Evolutionary conservation across 352 stramenopile genomes (phyloP), one percentile per base, ranked within the genome.

Genomic region (Pythium scleroteichum): DNA sequence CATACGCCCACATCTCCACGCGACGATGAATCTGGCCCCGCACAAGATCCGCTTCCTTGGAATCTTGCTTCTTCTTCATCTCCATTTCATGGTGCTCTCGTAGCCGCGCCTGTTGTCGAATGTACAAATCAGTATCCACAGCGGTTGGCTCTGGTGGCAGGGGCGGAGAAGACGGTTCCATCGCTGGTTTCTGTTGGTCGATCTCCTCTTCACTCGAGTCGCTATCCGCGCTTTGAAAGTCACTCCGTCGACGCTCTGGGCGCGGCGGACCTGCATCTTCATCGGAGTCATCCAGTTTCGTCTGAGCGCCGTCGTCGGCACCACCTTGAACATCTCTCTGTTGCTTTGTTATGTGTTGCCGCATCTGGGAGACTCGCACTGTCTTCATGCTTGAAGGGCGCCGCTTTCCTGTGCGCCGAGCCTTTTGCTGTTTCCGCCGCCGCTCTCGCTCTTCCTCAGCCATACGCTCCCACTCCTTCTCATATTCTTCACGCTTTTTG

Each of bases 381-480:
- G 85, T 78, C 61, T 95, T 95, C 73, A 90, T 87, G 47, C 84
- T 93, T 16, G 81, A 81, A 7, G 86, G 86, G 23, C 86, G 77
- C 33, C 85, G 72, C 22, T 79, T 85, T 22, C 78, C 77, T 40
- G 75, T 88, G 9, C 82, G 80, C 3, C 84, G 64, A n/a, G 76
- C 45, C 60, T 90, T 76, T 45, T 94, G 84, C 50, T 93, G 85
- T 59, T 92, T 93, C 14, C 80, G 78, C 52, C 90, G 90, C 2
- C 85, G 74, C 58, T 95, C 86, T 4, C 78, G 78, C 56, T 93
- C 85, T 68, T 95, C 86, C 66, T 94, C 82, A 16, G 86, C 86
- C 76, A 95, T 88, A n/a, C 88, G 79, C 50, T 93, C 84, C 86
- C 86, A 95, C 50, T 95, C 86, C 24, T 91, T 88, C 53, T 95